Evolutionary conservation across 2,329 filamentous ascomycete genomes (phyloP).

Genomic region (Aschersonia sp.): DNA sequence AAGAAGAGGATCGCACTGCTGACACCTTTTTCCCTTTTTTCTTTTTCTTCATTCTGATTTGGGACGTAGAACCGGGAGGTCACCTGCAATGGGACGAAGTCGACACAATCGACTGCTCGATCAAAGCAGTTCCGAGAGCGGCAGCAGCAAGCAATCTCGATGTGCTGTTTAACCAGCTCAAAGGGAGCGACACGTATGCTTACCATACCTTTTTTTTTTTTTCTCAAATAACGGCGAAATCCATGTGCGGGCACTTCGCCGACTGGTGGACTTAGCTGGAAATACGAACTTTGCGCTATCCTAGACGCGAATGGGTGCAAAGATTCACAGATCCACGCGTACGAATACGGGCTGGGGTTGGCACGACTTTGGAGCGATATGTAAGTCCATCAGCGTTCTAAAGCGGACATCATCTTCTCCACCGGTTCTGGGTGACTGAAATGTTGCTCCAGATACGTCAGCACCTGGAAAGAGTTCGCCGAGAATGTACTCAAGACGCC

Average conservation of each 20-base stretch:
- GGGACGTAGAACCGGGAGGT: neutral
- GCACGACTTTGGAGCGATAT: conserved; percentile 3
- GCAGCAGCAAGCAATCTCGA: neutral
- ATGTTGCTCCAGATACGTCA: conserved; percentile 1
- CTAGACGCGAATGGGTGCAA: neutral
- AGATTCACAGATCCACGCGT: neutral
- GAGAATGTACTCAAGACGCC: conserved; percentile 2
- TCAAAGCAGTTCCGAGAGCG: neutral
- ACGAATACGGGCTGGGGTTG: neutral
- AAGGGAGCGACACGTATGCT: neutral
- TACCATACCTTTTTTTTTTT: no score
- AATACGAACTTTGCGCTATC: neutral
- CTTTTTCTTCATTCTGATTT: no score
- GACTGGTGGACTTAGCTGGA: neutral
- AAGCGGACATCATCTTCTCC: no score
- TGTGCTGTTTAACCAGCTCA: neutral
- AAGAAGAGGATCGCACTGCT: no score
- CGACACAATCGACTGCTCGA: conserved; percentile 1
- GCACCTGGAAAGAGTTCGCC: conserved; percentile 3
- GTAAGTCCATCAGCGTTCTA: neutral
- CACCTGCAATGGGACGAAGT: conserved; percentile 3
- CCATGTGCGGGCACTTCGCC: no score
- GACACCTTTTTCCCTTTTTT: no score
- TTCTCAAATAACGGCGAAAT: no score
- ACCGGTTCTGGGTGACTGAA: neutral